Percentiles rank a stretch among this genome's conserved stretches.
phyloP scores from a whole-genome alignment of 768 basidiomycete species.

The Amanita rubescens region DNA sequence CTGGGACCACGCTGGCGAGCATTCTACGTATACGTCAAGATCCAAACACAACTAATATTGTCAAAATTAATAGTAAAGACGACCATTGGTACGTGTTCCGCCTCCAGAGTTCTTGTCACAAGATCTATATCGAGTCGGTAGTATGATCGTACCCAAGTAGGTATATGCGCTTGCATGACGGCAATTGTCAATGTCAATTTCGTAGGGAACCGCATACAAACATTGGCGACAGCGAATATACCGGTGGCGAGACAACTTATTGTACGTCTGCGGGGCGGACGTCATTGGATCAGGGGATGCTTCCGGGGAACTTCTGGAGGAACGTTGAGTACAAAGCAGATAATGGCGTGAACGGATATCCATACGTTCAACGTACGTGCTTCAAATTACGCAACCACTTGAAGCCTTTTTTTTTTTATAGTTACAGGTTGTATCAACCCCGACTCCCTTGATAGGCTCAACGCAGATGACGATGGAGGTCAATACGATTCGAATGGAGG shows the following conservation, averaged over 20 bases:
- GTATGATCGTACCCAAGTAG: slow-evolving; percentile 8
- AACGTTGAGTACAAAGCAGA: slow-evolving; percentile 39
- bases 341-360: slow-evolving; percentile 29
- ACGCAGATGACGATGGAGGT: slow-evolving; percentile 41
- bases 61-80: not conserved
- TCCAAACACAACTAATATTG: slow-evolving; percentile 4
- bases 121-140: not conserved
- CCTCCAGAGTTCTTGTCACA: not conserved
- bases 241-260: slow-evolving; percentile 48
- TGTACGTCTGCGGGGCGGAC: slow-evolving; percentile 37
- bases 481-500: slow-evolving; percentile 60
- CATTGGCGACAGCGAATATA: slow-evolving; percentile 49
- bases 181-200: not conserved
- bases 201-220: slow-evolving; percentile 40
- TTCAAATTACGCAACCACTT: not conserved
- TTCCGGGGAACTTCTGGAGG: slow-evolving; percentile 42
- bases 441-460: slow-evolving; percentile 32
- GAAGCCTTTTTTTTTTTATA: slow-evolving; percentile 12
- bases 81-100: not conserved
- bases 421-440: slow-evolving; percentile 54
- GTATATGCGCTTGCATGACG: not conserved
- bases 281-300: slow-evolving; percentile 37
- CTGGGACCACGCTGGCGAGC: not conserved
- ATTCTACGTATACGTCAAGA: not conserved
- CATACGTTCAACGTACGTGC: slow-evolving; percentile 38